phyloP scores from a whole-genome alignment of 805 yeast genomes.

The Metschnikowia sp. region DNA sequence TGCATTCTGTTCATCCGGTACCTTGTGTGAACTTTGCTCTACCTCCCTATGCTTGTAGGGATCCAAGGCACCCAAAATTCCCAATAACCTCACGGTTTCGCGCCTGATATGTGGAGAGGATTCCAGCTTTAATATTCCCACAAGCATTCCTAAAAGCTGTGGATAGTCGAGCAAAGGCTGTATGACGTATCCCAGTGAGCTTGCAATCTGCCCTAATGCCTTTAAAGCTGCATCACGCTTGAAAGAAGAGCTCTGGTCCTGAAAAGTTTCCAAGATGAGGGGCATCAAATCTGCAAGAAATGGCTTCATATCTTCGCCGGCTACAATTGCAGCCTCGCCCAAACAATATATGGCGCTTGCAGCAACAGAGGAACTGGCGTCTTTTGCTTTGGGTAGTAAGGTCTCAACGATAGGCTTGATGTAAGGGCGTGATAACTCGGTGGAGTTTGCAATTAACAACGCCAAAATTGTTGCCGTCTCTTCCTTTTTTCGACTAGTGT shows the following conservation, averaged over 20 bases:
- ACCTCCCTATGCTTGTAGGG: slow-evolving; percentile 94
- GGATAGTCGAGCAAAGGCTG: slow-evolving; percentile 93
- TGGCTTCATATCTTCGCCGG: slow-evolving; percentile 77
- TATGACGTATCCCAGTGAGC: slow-evolving; percentile 91
- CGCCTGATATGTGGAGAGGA: slow-evolving; percentile 69
- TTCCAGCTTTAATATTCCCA: slow-evolving; percentile 79
- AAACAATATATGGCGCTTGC: slow-evolving; percentile 80
- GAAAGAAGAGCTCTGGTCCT: slow-evolving; percentile 85
- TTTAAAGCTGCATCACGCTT: slow-evolving; percentile 88
- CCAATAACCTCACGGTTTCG: slow-evolving; percentile 85
- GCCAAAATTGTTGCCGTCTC: slow-evolving; percentile 79
- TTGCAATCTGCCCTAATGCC: slow-evolving; percentile 83
- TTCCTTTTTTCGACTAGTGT: slow-evolving; percentile 70
- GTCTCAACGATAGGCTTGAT: slow-evolving; percentile 88
- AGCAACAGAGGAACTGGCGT: slow-evolving; percentile 75
- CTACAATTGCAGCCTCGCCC: slow-evolving; percentile 86
- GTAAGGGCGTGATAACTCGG: slow-evolving; percentile 83
- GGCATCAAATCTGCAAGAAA: slow-evolving; percentile 83
- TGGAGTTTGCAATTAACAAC: slow-evolving; percentile 70
- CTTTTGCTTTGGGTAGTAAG: slow-evolving; percentile 70
- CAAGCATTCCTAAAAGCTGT: slow-evolving; percentile 75
- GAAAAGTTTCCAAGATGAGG: slow-evolving; percentile 77
- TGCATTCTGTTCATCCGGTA: slow-evolving; percentile 71
- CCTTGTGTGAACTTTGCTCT: slow-evolving; percentile 61
- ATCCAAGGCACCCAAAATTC: slow-evolving; percentile 93